Percentiles rank a stretch among this genome's conserved stretches.
Conservation (phyloP, 2,329 filamentous ascomycete genomes). For the Diaporthe sp. region DNA sequence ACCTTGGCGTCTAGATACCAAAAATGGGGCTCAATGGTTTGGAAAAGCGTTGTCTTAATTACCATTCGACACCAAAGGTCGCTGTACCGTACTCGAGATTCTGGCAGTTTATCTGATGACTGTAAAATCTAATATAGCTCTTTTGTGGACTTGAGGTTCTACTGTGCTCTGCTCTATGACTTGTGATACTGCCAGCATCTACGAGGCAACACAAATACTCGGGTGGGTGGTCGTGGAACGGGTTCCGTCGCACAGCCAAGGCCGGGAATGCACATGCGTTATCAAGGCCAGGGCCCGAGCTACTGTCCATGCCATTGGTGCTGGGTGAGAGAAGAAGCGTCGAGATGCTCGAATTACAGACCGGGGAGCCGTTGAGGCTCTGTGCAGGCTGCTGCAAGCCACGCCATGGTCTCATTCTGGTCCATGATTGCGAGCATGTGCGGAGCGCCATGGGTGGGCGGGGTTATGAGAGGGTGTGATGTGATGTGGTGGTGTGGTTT, state of each 20-base stretch:
- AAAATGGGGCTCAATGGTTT: constrained; percentile 15
- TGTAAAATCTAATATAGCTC: neutral
- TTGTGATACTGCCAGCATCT: neutral
- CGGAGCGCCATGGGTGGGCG: neutral
- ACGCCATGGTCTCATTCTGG: constrained; percentile 9
- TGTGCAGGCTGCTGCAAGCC: constrained; percentile 29
- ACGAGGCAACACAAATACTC: neutral
- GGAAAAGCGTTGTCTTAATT: constrained; percentile 9
- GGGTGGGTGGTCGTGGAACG: neutral
- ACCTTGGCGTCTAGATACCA: constrained; percentile 19
- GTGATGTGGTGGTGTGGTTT: neutral
- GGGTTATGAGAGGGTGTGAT: neutral
- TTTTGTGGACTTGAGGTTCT: neutral
- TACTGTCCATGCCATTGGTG: neutral
- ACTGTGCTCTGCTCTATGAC: neutral
- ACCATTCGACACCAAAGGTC: neutral
- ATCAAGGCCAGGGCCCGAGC: neutral
- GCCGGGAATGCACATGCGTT: constrained; percentile 8
- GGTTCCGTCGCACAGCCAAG: constrained; percentile 2
- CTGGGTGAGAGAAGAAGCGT: neutral
- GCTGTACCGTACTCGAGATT: neutral
- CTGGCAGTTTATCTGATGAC: neutral
- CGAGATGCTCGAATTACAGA: neutral
- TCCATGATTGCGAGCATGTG: neutral
- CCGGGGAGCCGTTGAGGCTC: neutral